These are phyloP conservation scores for Akanthomyces muscarius DNA, from an alignment of 2,329 filamentous ascomycete genomes.

Conservation along the genomic window DNA sequence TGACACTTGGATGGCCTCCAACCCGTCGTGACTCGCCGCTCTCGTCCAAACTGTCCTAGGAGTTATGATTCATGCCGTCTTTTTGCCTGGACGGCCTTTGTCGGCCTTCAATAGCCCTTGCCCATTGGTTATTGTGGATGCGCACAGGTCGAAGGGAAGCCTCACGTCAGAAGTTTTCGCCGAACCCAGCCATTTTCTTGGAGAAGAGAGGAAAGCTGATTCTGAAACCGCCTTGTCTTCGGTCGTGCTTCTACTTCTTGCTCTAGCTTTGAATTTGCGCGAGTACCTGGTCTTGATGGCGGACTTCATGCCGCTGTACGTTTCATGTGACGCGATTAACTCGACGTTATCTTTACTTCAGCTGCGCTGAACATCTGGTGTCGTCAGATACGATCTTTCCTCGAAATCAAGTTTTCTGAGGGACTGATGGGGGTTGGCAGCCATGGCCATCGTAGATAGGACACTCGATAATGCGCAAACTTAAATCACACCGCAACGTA, in stretches of 20 bases:
- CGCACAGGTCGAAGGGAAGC: neutral
- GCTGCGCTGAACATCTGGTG: neutral
- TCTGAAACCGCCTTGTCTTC: neutral
- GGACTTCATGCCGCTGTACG: neutral
- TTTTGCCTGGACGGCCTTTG: neutral
- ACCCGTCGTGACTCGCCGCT: neutral
- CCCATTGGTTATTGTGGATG: neutral
- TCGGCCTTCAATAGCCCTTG: neutral
- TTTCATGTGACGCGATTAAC: neutral
- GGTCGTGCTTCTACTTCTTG: neutral
- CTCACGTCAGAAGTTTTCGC: neutral
- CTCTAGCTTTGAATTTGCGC: neutral
- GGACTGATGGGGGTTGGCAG: neutral
- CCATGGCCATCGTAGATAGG: neutral
- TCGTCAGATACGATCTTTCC: neutral
- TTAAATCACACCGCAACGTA: neutral
- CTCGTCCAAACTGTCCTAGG: constrained; percentile 6
- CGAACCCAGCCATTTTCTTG: neutral
- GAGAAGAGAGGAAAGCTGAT: neutral
- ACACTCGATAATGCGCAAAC: neutral
- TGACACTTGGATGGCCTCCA: neutral
- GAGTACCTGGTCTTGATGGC: neutral
- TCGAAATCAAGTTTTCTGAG: neutral
- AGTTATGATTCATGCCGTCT: neutral
- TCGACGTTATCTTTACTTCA: neutral